Base-by-base conservation (phyloP, 2,329 filamentous ascomycete species). In the Ophiostoma himal-ulmi region DNA sequence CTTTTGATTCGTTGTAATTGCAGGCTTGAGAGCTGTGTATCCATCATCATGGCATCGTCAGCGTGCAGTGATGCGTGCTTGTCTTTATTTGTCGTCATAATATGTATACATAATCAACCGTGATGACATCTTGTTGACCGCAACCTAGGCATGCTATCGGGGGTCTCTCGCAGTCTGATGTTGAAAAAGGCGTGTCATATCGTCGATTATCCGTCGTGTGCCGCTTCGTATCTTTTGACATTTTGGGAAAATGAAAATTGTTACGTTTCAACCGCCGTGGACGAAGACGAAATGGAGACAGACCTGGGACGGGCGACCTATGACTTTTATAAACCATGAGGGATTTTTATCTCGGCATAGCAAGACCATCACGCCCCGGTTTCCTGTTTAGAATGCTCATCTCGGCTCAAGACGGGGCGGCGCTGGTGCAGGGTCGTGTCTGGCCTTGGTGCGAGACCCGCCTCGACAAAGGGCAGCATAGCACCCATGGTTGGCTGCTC, bases 301-400 rank as follows among this genome's bases (percentile, higher is more conserved):
- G 26, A 36, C 26, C 26, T 34, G 26, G 57, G 57, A 62, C 11
- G 57, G 57, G 57, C 57, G 57, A 62, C 57, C 57, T 62, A 62
- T 62, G 57, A 62, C 57, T 65, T 65, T 65, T 65, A 65, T 65
- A 65, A 65, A 65, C 62, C 62, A 65, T 65, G 62, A 65, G 62
- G 62, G 62, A 65, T 65, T 65, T 65, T 22, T 17, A 39, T 39
- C 62, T 65, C 62, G 36, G 62, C 62, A 22, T 34, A 65, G 41
- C 6, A 26, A 3, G n/a, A 34, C 8, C 26, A 62, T 13, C 57
- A 14, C 26, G 26, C 22, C 22, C 26, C 57, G 57, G 52, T 57
- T 57, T 57, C 52, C 52, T 57, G 52, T 10, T 57, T 62, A 17
- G 26, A 62, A 26, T 30, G 22, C 1, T 7, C 57, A 60, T 20